These are phyloP conservation scores for Extremus antarcticus DNA, from an alignment of 495 filamentous ascomycete species.

Conservation along the genomic window DNA sequence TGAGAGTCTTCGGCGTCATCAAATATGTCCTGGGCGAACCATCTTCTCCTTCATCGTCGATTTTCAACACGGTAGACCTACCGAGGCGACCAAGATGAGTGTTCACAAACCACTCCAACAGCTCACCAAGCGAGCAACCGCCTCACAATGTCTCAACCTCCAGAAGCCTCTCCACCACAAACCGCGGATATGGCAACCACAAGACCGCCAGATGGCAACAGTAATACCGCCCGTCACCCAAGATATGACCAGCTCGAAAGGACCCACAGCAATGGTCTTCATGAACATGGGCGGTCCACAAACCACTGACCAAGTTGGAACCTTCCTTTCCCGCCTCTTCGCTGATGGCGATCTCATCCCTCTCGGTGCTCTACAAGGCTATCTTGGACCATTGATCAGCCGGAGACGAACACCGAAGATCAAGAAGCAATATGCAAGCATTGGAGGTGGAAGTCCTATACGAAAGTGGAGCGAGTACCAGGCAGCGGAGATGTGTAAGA, in stretches of 20 bases:
- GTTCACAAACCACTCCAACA: conserved; percentile 10
- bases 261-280: conserved; percentile 91
- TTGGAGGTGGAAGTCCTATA: conserved; percentile 94
- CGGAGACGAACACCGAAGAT: conserved; percentile 88
- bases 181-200: conserved; percentile 38
- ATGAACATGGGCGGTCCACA: conserved; percentile 98
- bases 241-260: conserved; percentile 49
- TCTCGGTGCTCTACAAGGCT: conserved; percentile 83
- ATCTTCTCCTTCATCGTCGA: too few species aligned
- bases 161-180: not conserved
- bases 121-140: conserved; percentile 20
- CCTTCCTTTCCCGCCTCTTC: conserved; percentile 90
- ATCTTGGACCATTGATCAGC: conserved; percentile 80
- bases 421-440: conserved; percentile 83
- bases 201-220: conserved; percentile 25
- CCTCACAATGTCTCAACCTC: conserved; percentile 14
- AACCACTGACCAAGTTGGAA: conserved; percentile 73
- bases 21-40: not conserved
- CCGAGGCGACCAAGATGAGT: conserved; percentile 9
- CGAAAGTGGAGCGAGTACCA: conserved; percentile 96
- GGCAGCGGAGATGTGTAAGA: conserved; percentile 85
- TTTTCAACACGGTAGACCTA: too few species aligned
- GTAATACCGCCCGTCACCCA: conserved; percentile 66
- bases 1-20: not conserved
- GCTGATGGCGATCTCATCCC: conserved; percentile 94